phyloP scores from a whole-genome alignment of 257 asterid genomes.

The Solanum virginianum region DNA sequence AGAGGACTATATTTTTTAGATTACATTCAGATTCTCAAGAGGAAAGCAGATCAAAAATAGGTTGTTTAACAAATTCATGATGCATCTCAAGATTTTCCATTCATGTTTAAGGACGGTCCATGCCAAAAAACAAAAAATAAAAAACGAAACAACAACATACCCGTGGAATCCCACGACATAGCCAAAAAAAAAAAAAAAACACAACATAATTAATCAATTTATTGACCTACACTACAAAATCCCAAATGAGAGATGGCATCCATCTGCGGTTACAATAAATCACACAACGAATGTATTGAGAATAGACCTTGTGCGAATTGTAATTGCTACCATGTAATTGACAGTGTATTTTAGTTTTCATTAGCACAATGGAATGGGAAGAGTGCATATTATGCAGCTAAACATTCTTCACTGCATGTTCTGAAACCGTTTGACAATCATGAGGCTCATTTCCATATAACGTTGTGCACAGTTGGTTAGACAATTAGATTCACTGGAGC shows the following conservation, averaged over 20 bases:
- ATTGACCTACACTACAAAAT: not conserved
- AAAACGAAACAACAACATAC: too few relatives aligned
- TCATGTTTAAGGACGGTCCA: not conserved
- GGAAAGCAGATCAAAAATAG: not conserved
- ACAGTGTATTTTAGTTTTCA: not conserved
- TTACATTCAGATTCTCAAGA: not conserved
- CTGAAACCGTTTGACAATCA: conserved; percentile 74
- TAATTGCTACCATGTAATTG: not conserved
- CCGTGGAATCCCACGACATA: too few relatives aligned
- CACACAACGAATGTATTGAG: not conserved
- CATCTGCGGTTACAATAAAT: not conserved
- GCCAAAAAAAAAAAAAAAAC: not conserved
- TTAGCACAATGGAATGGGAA: not conserved
- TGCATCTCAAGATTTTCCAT: not conserved
- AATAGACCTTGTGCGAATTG: not conserved
- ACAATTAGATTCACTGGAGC: conserved; percentile 69
- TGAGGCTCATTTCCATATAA: conserved; percentile 66
- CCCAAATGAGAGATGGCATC: not conserved
- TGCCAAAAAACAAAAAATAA: not conserved
- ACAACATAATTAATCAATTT: not conserved
- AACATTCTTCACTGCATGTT: conserved; percentile 23
- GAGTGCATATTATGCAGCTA: not conserved
- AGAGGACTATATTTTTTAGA: not conserved
- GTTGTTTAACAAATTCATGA: not conserved
- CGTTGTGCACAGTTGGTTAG: conserved; percentile 84